Percentiles rank a stretch among this genome's conserved stretches.
Conservation (phyloP, 805 yeast species). For the Alloascoidea africana region DNA sequence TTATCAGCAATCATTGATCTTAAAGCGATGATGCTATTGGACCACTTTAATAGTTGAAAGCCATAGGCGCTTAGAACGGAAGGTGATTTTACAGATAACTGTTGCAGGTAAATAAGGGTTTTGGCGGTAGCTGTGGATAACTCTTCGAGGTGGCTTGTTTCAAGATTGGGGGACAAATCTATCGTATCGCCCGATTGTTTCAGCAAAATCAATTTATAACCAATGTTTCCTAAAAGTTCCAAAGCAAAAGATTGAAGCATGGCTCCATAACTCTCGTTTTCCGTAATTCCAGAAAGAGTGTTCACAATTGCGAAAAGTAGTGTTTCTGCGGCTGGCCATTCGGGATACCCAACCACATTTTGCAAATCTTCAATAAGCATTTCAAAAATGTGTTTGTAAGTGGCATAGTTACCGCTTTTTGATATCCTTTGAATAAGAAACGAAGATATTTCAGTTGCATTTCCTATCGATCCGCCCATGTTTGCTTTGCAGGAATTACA, state of each 20-base stretch:
- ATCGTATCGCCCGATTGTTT: constrained; percentile 11
- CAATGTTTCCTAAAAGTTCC: constrained; percentile 49
- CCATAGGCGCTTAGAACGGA: neutral
- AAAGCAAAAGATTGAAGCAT: constrained; percentile 34
- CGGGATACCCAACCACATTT: constrained; percentile 32
- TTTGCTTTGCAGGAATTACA: constrained; percentile 6
- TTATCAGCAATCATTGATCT: neutral
- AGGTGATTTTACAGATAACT: constrained; percentile 4
- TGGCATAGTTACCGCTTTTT: constrained; percentile 16
- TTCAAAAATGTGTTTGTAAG: constrained; percentile 27
- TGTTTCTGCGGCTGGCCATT: constrained; percentile 45
- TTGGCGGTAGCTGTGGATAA: constrained; percentile 5
- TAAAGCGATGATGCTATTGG: neutral
- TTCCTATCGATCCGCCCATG: constrained; percentile 7
- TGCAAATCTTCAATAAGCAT: constrained; percentile 41
- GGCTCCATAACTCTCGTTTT: constrained; percentile 22
- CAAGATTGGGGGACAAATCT: constrained; percentile 5
- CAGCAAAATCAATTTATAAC: constrained; percentile 29
- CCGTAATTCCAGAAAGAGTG: constrained; percentile 15
- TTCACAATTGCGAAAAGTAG: constrained; percentile 27
- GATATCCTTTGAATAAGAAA: constrained; percentile 17
- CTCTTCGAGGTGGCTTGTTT: constrained; percentile 3
- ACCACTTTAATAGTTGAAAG: neutral
- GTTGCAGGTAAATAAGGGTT: constrained; percentile 9
- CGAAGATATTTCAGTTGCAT: constrained; percentile 9